These are phyloP conservation scores for Tricladium varicosporioides DNA, from an alignment of 2,329 filamentous ascomycete genomes.

Conservation along the genomic window DNA sequence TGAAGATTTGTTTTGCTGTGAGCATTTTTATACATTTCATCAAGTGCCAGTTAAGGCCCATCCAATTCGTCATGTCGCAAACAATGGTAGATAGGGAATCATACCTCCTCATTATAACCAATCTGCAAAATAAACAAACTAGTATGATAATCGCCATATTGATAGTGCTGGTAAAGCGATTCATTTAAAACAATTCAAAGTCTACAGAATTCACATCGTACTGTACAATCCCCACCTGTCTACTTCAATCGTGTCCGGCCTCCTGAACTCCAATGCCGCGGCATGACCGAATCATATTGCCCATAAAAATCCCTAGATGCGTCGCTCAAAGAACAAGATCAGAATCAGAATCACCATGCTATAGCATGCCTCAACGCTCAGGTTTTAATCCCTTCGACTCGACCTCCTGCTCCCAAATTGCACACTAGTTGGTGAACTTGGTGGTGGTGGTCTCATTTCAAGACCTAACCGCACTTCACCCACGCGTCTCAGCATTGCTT, in stretches of 20 bases:
- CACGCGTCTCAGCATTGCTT: slow-evolving; percentile 74
- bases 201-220: not conserved
- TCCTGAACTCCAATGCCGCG: not conserved
- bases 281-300: not conserved
- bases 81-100: too few species aligned
- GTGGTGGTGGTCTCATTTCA: slow-evolving; percentile 22
- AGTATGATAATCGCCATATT: too few species aligned
- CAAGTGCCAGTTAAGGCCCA: too few species aligned
- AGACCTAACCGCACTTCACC: slow-evolving; percentile 69
- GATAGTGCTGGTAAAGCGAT: not conserved
- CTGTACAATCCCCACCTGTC: not conserved
- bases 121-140: too few species aligned
- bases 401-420: slow-evolving; percentile 20
- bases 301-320: slow-evolving; percentile 9
- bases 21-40: too few species aligned
- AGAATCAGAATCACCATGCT: slow-evolving; percentile 4
- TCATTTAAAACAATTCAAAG: not conserved
- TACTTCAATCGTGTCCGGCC: not conserved
- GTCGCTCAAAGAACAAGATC: slow-evolving; percentile 16
- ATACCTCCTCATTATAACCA: too few species aligned
- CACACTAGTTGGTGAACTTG: slow-evolving; percentile 23
- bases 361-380: slow-evolving; percentile 5
- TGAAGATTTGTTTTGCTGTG: too few species aligned
- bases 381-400: slow-evolving; percentile 15
- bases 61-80: too few species aligned